Base-by-base conservation (phyloP, 2,329 filamentous ascomycete species). In the Trichoderma afroharzianum region DNA sequence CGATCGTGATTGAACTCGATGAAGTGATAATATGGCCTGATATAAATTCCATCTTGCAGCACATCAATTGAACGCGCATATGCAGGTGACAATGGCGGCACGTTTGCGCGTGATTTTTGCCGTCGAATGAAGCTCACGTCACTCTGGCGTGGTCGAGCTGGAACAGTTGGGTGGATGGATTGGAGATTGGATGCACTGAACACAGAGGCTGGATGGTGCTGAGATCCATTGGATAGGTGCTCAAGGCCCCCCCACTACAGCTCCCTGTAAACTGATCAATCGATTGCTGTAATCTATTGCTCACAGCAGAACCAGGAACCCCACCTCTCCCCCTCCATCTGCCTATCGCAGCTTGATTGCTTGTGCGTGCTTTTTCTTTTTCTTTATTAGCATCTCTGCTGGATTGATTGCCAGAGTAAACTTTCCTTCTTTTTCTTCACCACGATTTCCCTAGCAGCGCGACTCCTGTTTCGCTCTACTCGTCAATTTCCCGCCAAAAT, bases 401-500 rank as follows among this genome's bases (percentile, higher is more conserved):
- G 50, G 43, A 5, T 63, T 63, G 30, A 50, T 47, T 33, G n/a
- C 47, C 47, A 3, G 47, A 53, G 57, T 3, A 64, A 50, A 64
- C 30, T 72, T 50, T 36, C 18, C 30, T 57, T 43, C 11, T 21
- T 26, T 7, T 47, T 32, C 21, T 24, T 59, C 71, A 72, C 58
- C 26, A 72, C 59, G 43, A 36, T 68, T 55, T 61, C 11, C 57
- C 62, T 33, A 72, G 69, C 53, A 71, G 53, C 63, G 72, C 39
- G 68, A 63, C 43, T 67, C 36, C 53, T 63, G 30, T 47, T 26
- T n/a, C 72, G 43, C 61, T 39, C 67, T 12, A 15, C 43, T 63
- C 33, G 26, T n/a, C 70, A 61, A 62, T 53, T 61, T 64, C 55
- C 71, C 69, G 73, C 75, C 81, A 90, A 79, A 73, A 99, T 99